phyloP scores from a whole-genome alignment of 129 eudicot genomes.

The Flaveria brownii region DNA sequence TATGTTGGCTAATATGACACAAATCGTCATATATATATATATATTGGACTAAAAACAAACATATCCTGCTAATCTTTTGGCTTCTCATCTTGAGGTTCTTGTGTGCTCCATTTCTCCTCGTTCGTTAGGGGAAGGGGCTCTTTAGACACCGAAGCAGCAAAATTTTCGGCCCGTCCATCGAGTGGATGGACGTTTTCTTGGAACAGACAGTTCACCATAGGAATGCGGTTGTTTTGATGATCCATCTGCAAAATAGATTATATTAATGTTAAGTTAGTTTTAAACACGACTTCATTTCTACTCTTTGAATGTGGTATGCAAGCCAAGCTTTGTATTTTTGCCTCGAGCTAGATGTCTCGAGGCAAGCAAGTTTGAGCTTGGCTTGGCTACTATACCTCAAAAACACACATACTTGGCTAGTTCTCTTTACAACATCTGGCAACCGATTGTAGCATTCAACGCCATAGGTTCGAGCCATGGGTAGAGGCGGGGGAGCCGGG shows the following conservation, averaged over 20 bases:
- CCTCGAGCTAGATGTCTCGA: background rate
- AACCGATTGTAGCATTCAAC: background rate
- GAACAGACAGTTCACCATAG: constrained; percentile 20
- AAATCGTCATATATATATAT: too few species aligned
- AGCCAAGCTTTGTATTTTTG: background rate
- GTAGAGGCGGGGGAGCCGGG: constrained; percentile 53
- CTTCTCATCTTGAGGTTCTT: constrained; percentile 4
- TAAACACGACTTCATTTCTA: background rate
- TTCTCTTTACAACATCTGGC: background rate
- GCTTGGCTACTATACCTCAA: background rate
- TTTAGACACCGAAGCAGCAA: constrained; percentile 1
- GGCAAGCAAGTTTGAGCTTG: background rate
- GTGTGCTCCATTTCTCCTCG: background rate
- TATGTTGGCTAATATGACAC: too few species aligned
- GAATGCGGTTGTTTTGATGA: constrained; percentile 15
- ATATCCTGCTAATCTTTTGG: background rate
- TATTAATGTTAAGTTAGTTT: background rate
- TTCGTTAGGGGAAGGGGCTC: constrained; percentile 12
- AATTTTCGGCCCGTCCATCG: background rate
- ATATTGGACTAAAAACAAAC: background rate
- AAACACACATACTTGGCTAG: background rate
- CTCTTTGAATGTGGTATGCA: background rate
- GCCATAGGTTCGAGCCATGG: constrained; percentile 21
- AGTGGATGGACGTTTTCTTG: constrained; percentile 15
- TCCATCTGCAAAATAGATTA: constrained; percentile 1